phyloP scores from a whole-genome alignment of 306 rosid species.

The Prunus persica region DNA sequence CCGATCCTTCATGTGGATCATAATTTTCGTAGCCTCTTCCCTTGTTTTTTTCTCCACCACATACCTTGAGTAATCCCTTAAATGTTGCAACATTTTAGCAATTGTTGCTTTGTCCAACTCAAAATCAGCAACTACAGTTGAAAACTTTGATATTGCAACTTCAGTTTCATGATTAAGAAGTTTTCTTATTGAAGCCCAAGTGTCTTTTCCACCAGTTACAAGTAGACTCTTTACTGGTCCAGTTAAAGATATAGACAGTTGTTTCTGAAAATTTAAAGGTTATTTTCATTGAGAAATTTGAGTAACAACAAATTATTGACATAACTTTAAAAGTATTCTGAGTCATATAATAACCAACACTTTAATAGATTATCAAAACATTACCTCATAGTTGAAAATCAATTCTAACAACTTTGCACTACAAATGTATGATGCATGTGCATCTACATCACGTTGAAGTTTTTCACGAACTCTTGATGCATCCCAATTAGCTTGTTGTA shows the following conservation, averaged over 20 bases:
- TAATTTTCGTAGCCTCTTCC: constrained; percentile 75
- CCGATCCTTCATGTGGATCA: constrained; percentile 91
- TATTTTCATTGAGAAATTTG: not conserved
- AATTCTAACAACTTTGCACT: constrained; percentile 51
- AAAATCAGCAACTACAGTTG: constrained; percentile 51
- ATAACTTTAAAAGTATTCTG: not conserved
- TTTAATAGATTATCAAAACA: constrained; percentile 5
- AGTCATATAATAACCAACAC: constrained; percentile 11
- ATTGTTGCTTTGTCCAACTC: constrained; percentile 62
- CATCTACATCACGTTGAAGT: constrained; percentile 60
- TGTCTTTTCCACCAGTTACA: constrained; percentile 63
- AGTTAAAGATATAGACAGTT: constrained; percentile 50
- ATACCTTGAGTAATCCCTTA: constrained; percentile 62
- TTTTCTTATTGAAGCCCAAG: constrained; percentile 73
- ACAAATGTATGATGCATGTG: constrained; percentile 49
- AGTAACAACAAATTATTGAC: not conserved
- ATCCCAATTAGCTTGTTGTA: constrained; percentile 62
- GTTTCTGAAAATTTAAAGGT: constrained; percentile 45
- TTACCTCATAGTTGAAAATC: constrained; percentile 52
- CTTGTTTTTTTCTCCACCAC: constrained; percentile 72
- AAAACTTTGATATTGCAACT: constrained; percentile 46
- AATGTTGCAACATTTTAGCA: constrained; percentile 43
- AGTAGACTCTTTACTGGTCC: constrained; percentile 68
- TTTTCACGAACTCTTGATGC: constrained; percentile 57
- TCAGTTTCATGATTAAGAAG: constrained; percentile 66